These are phyloP conservation scores for Saccharomyces hybrid DNA, from an alignment of 1,139 yeast species.

Conservation along the genomic window DNA sequence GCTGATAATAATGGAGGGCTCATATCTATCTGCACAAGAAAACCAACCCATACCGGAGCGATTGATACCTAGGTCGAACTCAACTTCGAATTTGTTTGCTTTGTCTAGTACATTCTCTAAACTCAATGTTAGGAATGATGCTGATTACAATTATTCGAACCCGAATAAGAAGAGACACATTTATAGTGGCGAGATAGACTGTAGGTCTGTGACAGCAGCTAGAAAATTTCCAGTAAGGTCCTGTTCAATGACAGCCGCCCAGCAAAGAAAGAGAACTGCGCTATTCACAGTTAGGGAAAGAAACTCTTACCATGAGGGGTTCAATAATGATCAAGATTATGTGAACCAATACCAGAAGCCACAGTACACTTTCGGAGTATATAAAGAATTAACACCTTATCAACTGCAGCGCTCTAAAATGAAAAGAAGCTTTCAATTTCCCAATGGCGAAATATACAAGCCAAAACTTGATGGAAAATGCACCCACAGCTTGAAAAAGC, in stretches of 20 bases:
- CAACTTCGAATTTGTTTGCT: constrained; percentile 9
- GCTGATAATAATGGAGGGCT: not conserved
- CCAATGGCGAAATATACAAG: not conserved
- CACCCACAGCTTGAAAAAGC: not conserved
- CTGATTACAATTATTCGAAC: not conserved
- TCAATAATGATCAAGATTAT: not conserved
- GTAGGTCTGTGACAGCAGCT: not conserved
- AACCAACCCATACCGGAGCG: not conserved
- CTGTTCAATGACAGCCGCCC: constrained; percentile 1
- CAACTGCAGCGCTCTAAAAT: not conserved
- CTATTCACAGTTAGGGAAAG: not conserved
- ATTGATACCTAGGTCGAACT: constrained; percentile 6
- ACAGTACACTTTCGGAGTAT: not conserved
- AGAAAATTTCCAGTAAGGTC: not conserved
- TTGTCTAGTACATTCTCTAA: constrained; percentile 16
- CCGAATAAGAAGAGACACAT: not conserved
- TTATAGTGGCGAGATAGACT: not conserved
- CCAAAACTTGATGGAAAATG: not conserved
- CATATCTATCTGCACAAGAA: not conserved
- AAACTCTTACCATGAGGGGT: not conserved
- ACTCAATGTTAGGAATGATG: not conserved
- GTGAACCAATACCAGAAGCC: not conserved
- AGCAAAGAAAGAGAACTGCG: not conserved
- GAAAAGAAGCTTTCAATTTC: not conserved
- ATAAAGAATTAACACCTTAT: not conserved